Conservation (phyloP, 1,139 yeast species). For the Komagataea norvegica region DNA sequence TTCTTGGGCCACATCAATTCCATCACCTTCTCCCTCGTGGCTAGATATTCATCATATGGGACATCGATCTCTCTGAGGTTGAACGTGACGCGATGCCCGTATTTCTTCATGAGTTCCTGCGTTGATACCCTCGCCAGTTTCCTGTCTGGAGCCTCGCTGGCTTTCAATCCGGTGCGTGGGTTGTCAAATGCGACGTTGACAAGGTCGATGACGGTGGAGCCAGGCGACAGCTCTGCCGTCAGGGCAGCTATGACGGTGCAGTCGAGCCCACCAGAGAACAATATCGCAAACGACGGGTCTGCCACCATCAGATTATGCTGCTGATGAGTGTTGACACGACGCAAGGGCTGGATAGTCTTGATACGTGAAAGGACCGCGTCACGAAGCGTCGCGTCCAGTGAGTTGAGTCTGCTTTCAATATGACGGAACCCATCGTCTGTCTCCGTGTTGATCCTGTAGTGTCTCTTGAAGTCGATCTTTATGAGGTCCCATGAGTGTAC, state of each 20-base stretch:
- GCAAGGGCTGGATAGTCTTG: constrained; percentile 54
- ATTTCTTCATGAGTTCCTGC: constrained; percentile 41
- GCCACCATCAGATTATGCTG: no score
- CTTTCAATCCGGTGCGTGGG: constrained; percentile 65
- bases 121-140: constrained; percentile 62
- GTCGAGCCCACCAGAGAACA: constrained; percentile 93
- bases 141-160: constrained; percentile 77
- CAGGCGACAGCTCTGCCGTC: constrained; percentile 28
- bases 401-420: constrained; percentile 15
- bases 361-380: constrained; percentile 48
- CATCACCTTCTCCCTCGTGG: constrained; percentile 48
- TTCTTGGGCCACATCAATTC: constrained; percentile 73
- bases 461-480: constrained; percentile 10
- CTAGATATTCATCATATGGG: constrained; percentile 58
- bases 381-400: constrained; percentile 31
- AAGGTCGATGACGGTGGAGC: constrained; percentile 50
- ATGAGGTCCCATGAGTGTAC: constrained; percentile 19
- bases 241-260: constrained; percentile 71
- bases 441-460: constrained; percentile 19
- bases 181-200: constrained; percentile 93
- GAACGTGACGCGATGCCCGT: constrained; percentile 33
- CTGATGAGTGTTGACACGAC: constrained; percentile 14
- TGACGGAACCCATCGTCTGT: constrained; percentile 18
- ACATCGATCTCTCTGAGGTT: constrained; percentile 67
- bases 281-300: constrained; percentile 45